A percentile compares a stretch with the other conserved stretches of the same genome.
Conservation (phyloP, 306 rosid species). For the Begonia loranthoides region DNA sequence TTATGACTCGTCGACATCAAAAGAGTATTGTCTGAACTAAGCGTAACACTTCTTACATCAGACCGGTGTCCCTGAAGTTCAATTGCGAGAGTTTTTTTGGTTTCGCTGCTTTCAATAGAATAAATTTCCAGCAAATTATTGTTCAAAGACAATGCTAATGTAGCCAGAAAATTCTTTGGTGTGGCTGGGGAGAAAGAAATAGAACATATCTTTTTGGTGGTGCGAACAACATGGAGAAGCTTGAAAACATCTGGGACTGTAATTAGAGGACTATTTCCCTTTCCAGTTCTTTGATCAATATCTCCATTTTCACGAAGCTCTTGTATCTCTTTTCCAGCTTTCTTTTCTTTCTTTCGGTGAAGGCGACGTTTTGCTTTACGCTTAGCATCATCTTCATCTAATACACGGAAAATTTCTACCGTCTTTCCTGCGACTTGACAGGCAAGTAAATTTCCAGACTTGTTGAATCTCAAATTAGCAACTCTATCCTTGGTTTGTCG, state of each 20-base stretch:
- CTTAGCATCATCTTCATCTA: constrained; percentile 77
- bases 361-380: constrained; percentile 77
- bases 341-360: constrained; percentile 74
- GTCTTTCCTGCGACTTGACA: constrained; percentile 90
- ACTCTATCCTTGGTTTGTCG: constrained; percentile 82
- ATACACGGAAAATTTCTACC: constrained; percentile 60
- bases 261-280: constrained; percentile 28
- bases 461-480: constrained; percentile 67
- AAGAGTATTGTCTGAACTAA: constrained; percentile 74
- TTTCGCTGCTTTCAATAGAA: constrained; percentile 39
- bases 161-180: constrained; percentile 59
- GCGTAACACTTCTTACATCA: constrained; percentile 75
- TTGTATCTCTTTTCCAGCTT: constrained; percentile 37
- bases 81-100: constrained; percentile 39
- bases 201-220: constrained; percentile 85
- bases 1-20: constrained; percentile 95
- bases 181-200: constrained; percentile 65
- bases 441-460: constrained; percentile 69
- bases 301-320: constrained; percentile 34
- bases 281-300: constrained; percentile 23
- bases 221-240: constrained; percentile 68
- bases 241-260: constrained; percentile 68
- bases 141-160: constrained; percentile 77
- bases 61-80: constrained; percentile 95
- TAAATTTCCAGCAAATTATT: constrained; percentile 71